Base-by-base conservation (phyloP, 23 red algal genomes). In the Gracilaria domingensis region DNA sequence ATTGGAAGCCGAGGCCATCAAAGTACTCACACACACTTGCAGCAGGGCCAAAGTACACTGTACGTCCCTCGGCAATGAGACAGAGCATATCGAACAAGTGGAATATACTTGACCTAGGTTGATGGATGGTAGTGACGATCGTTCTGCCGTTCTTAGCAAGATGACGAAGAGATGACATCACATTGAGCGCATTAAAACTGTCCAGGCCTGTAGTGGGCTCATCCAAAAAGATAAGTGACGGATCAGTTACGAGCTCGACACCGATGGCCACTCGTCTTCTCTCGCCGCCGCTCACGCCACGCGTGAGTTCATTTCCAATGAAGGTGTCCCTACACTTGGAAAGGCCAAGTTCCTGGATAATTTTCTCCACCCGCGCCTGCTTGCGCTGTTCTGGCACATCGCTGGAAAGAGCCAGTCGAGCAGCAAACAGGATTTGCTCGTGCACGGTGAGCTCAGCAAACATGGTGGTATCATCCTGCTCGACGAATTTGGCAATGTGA, bases 41-140 rank as follows among this genome's bases (percentile, higher is more conserved):
- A 29, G 94, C 88, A 0, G 94, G 86, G 37, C 94, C 94, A 66
- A 92, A 96, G 48, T 96, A 96, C 36, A 96, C 66, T 49, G 72
- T 86, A 8, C 87, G 54, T 21, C 94, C 94, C 75, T 90, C 72
- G 7, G 87, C 59, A 17, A 96, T 82, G 40, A 96, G 70, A 47
- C 90, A 81, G 16, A 96, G 80, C 89, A 88, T 86, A 38, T 96
- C 88, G 67, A 96, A 96, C 24, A 89, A 89, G 37, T 79, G 78
- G 66, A 96, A 96, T 42, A 96, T 96, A 37, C 93, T 74, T 35
- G 83, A 91, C 51, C 96, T 94, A 13, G 96, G 96, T 77, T 98
- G 96, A 78, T 98, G 96, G 67, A 98, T 98, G 54, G 96, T 98
- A 11, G 93, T 95, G 25, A 98, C 76, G 23, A 98, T 89, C 7